Evolutionary conservation across 306 rosid genomes (phyloP).

Genomic region (Begonia loranthoides): DNA sequence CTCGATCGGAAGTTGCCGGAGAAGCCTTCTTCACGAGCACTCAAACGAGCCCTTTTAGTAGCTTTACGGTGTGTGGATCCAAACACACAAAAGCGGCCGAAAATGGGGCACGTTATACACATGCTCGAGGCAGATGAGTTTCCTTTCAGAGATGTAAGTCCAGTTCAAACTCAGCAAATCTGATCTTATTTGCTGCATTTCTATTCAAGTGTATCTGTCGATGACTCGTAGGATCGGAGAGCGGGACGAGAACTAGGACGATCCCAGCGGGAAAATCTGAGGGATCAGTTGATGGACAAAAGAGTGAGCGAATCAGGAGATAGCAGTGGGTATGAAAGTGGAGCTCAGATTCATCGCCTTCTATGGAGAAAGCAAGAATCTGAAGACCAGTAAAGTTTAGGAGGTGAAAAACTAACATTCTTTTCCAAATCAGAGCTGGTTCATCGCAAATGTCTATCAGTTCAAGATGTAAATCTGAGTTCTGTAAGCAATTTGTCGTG

Average conservation of each 20-base stretch:
- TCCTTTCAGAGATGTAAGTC: conserved; percentile 49
- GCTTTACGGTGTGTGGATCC: conserved; percentile 55
- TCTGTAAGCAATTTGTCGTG: too few species aligned
- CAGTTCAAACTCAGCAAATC: too few species aligned
- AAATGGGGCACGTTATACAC: conserved; percentile 51
- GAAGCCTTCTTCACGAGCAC: conserved; percentile 47
- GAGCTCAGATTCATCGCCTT: conserved; percentile 22
- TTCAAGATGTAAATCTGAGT: too few species aligned
- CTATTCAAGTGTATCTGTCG: neutral
- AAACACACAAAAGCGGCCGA: conserved; percentile 44
- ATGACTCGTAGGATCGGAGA: conserved; percentile 33
- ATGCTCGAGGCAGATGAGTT: conserved; percentile 62
- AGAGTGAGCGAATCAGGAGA: conserved; percentile 41
- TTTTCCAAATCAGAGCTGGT: neutral
- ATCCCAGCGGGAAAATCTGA: conserved; percentile 4
- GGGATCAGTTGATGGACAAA: conserved; percentile 20
- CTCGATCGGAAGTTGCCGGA: conserved; percentile 41
- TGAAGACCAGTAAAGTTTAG: conserved; percentile 5
- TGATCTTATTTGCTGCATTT: too few species aligned
- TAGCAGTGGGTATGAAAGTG: conserved; percentile 50
- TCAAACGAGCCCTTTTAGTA: conserved; percentile 50
- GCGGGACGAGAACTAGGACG: conserved; percentile 34
- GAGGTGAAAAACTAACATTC: conserved; percentile 4
- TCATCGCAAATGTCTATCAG: neutral
- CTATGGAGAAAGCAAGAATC: conserved; percentile 29